Evolutionary conservation across 1,139 yeast genomes (phyloP), one percentile per base, ranked within the genome.

Genomic region (Diutina scorzettiae): DNA sequence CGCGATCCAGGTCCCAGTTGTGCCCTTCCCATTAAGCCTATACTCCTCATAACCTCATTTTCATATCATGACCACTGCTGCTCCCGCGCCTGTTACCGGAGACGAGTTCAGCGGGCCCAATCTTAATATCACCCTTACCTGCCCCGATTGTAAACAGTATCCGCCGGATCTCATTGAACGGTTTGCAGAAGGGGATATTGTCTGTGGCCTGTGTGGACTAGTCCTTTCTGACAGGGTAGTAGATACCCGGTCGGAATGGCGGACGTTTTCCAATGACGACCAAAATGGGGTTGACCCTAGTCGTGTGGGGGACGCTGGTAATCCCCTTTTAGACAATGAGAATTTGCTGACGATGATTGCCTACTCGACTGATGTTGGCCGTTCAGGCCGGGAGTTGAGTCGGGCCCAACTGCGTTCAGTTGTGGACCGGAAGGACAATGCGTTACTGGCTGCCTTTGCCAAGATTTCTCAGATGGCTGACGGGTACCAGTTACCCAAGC

Each of bases 261-360:
- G 98, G 69, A 91, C 98, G 2, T 91, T 91, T 62, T 78, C 83
- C 48, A 91, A 91, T 59, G 98, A 91, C 59, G 98, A 91, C 59
- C 97, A 89, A 62, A 93, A 91, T 51, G 95, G 95, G 53, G 97
- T 87, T 57, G 98, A 91, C 59, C 98, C 98, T 3, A 81, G 94
- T 53, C 97, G 98, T 83, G 98, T 91, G 49, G 98, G 98, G 60
- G 97, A 89, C 56, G 97, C 97, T 3, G 82, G 93, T n/a, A 89
- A 89, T 57, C 96, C 97, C 12, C 65, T 89, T 47, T 69, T 93
- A 52, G 97, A 89, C 54, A 84, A 94, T 21, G 93, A 84, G 53
- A 94, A 87, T 60, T 77, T 91, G 46, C 87, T 95, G 18, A 91
- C 98, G 4, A 79, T 89, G 70, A 93, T 91, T 47, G 85, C 96